A percentile compares a stretch with the other conserved stretches of the same genome.
These are phyloP conservation scores for Beta vulgaris DNA, from an alignment of 148 eudicot genomes.

Conservation along the genomic window DNA sequence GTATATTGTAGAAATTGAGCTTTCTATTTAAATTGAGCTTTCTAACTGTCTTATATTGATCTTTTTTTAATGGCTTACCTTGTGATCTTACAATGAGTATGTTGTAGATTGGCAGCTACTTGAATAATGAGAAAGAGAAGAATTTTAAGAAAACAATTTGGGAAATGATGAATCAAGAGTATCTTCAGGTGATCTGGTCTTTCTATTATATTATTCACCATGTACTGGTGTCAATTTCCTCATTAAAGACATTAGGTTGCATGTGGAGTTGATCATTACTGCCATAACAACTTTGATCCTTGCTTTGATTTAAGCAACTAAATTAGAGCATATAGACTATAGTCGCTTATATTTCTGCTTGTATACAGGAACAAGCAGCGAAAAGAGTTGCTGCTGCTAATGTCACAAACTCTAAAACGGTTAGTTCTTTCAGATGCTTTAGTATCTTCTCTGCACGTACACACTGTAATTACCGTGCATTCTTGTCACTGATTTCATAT, in stretches of 20 bases:
- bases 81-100: neutral
- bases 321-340: neutral
- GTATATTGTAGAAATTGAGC: neutral
- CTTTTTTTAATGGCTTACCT: neutral
- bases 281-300: neutral
- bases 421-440: slow-evolving; percentile 1
- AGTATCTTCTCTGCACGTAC: neutral
- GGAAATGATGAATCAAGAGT: slow-evolving; percentile 34
- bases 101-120: slow-evolving; percentile 27
- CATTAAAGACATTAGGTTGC: neutral
- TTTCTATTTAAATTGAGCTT: neutral
- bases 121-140: slow-evolving; percentile 29
- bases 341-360: slow-evolving; percentile 1
- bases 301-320: neutral
- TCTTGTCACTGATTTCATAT: neutral
- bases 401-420: slow-evolving; percentile 26
- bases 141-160: slow-evolving; percentile 31
- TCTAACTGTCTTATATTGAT: neutral
- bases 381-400: slow-evolving; percentile 24
- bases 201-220: neutral
- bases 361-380: slow-evolving; percentile 36
- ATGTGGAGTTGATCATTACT: neutral
- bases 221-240: neutral
- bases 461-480: neutral
- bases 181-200: slow-evolving; percentile 30